A percentile compares a stretch with the other conserved stretches of the same genome.
Evolutionary conservation across 2,329 filamentous ascomycete species (phyloP).

Genomic region (Xylaria arbuscula): DNA sequence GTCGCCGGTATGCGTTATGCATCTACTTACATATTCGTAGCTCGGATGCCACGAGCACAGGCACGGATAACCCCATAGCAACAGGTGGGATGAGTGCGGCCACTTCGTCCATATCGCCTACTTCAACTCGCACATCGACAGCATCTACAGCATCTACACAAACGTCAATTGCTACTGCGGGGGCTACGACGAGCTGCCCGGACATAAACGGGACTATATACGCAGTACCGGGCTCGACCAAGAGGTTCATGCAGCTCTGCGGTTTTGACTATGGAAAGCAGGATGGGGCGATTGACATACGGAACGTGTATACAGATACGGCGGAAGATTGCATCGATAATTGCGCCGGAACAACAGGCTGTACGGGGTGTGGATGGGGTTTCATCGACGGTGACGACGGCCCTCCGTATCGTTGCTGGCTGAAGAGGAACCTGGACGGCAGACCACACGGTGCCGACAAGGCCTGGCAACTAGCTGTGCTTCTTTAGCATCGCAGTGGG

Average conservation of each 20-base stretch:
- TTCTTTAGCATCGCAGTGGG: constrained; percentile 42
- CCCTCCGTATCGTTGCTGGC: constrained; percentile 56
- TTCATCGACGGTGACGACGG: constrained; percentile 55
- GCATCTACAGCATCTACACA: constrained; percentile 42
- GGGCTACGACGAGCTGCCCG: constrained; percentile 54
- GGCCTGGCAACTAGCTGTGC: constrained; percentile 59
- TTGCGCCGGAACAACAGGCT: constrained; percentile 55
- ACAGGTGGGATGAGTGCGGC: constrained; percentile 19
- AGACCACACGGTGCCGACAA: constrained; percentile 48
- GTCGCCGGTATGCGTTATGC: background rate
- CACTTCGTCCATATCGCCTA: constrained; percentile 33
- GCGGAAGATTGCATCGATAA: constrained; percentile 59
- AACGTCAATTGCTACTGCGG: constrained; percentile 42
- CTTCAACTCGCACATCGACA: constrained; percentile 33
- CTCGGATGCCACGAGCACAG: constrained; percentile 27
- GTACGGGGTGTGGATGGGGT: constrained; percentile 60
- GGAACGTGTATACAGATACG: constrained; percentile 53
- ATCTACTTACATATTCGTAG: constrained; percentile 23
- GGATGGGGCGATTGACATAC: constrained; percentile 45
- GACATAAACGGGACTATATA: constrained; percentile 59
- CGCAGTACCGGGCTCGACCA: constrained; percentile 54
- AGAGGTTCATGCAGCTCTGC: constrained; percentile 58
- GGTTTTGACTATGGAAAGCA: constrained; percentile 58
- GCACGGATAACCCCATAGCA: constrained; percentile 1
- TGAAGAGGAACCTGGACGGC: constrained; percentile 54